Percentiles rank a stretch among this genome's conserved stretches.
These are phyloP conservation scores for Bipolaris oryzae DNA, from an alignment of 2,329 filamentous ascomycete genomes.

Conservation along the genomic window DNA sequence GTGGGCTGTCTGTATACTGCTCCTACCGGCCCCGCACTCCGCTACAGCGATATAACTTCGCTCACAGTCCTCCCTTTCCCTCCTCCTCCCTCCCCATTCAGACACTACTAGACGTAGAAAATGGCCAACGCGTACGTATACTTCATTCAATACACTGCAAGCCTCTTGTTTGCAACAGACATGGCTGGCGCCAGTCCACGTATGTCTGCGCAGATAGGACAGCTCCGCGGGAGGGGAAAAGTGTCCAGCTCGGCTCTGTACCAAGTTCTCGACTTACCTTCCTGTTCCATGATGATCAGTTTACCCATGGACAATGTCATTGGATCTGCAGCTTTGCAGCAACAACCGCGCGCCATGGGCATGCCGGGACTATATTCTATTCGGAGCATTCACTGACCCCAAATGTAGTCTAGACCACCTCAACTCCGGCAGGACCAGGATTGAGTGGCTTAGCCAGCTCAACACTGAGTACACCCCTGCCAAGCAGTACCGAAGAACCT, in stretches of 20 bases:
- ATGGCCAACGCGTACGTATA: constrained; percentile 71
- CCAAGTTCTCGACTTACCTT: not conserved
- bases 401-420: constrained; percentile 70
- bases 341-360: not conserved
- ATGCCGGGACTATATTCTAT: not conserved
- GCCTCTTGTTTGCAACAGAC: not conserved
- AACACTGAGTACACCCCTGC: constrained; percentile 87
- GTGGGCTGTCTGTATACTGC: constrained; percentile 19
- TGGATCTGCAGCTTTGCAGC: not conserved
- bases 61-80: constrained; percentile 15
- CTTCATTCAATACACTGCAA: not conserved
- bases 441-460: constrained; percentile 76
- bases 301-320: not conserved
- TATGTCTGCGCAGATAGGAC: not conserved
- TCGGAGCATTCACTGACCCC: constrained; percentile 16
- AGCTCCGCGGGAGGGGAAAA: not conserved
- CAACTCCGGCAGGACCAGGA: constrained; percentile 70
- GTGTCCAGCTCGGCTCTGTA: not conserved
- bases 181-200: not conserved
- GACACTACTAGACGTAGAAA: constrained; percentile 30
- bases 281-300: not conserved
- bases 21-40: constrained; percentile 26
- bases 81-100: not conserved
- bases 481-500: constrained; percentile 92
- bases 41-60: constrained; percentile 13